phyloP scores from a whole-genome alignment of 1,284 basidiomycete genomes.

The Pterula multifida region DNA sequence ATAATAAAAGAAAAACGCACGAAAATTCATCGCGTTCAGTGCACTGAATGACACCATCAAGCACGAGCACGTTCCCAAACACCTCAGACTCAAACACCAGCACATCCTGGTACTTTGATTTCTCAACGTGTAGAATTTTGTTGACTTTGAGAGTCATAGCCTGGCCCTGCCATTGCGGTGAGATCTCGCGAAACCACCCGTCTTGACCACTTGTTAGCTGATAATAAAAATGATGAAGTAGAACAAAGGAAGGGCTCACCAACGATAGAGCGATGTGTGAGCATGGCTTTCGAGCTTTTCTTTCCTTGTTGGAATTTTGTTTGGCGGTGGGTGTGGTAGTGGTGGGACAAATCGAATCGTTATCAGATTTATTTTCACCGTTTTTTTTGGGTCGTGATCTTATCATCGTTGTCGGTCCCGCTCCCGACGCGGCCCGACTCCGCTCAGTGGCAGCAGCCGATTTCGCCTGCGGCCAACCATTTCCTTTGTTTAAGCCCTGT shows the following conservation, averaged over 20 bases:
- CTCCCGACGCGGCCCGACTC: no score
- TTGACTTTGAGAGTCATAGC: slow-evolving; percentile 94
- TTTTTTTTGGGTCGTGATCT: background rate
- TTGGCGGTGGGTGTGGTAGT: background rate
- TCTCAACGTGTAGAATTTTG: slow-evolving; percentile 91
- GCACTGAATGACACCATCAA: slow-evolving; percentile 94
- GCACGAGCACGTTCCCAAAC: slow-evolving; percentile 91
- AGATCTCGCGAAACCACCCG: slow-evolving; percentile 98
- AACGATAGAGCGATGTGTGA: slow-evolving; percentile 26
- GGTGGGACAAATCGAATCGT: background rate
- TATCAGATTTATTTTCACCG: background rate
- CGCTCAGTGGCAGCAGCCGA: no score
- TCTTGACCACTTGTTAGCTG: no score
- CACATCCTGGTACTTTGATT: slow-evolving; percentile 91
- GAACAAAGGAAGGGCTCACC: slow-evolving; percentile 13
- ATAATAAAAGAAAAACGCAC: slow-evolving; percentile 37
- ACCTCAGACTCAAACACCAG: slow-evolving; percentile 93
- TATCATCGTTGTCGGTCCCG: no score
- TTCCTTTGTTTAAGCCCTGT: no score
- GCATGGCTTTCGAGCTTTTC: slow-evolving; percentile 19
- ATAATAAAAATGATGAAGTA: background rate
- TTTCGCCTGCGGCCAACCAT: no score
- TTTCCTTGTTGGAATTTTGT: background rate
- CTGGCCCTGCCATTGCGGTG: slow-evolving; percentile 94
- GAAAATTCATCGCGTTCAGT: slow-evolving; percentile 98